Conservation (phyloP, 306 rosid species). For the Castanea crenata region DNA sequence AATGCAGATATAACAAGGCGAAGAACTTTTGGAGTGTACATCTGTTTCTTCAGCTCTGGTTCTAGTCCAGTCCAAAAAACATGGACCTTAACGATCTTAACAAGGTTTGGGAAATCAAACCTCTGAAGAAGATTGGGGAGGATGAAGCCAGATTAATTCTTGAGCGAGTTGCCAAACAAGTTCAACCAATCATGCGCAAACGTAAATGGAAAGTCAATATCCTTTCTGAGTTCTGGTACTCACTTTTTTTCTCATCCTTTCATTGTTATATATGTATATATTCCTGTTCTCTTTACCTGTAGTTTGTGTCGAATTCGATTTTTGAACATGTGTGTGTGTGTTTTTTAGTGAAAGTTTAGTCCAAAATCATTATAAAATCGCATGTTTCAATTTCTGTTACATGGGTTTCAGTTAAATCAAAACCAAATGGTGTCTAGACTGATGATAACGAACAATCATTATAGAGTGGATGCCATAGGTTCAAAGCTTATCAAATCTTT, state of each 20-base stretch:
- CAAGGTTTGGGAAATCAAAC: slow-evolving; percentile 64
- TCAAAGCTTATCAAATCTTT: too few species aligned
- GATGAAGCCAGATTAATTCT: slow-evolving; percentile 54
- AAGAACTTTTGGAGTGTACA: too few species aligned
- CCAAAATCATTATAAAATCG: too few species aligned
- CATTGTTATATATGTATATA: not conserved
- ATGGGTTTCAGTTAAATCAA: too few species aligned
- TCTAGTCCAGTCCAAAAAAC: not conserved
- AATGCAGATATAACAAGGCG: too few species aligned
- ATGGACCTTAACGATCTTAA: slow-evolving; percentile 65
- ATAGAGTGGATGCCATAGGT: too few species aligned
- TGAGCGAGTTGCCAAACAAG: slow-evolving; percentile 49
- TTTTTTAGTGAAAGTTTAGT: too few species aligned
- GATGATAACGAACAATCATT: too few species aligned
- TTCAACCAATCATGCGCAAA: slow-evolving; percentile 58
- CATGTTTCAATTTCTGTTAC: too few species aligned
- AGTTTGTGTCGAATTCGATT: too few species aligned
- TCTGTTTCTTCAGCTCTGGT: not conserved
- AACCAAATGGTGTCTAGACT: too few species aligned
- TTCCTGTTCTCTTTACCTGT: not conserved
- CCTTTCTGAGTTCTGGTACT: slow-evolving; percentile 61
- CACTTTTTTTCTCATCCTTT: not conserved
- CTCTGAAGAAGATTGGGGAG: slow-evolving; percentile 52
- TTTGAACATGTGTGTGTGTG: too few species aligned
- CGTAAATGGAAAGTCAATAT: slow-evolving; percentile 52